Base-by-base conservation (phyloP, 441 rosid species). In the Eruca vesicaria region DNA sequence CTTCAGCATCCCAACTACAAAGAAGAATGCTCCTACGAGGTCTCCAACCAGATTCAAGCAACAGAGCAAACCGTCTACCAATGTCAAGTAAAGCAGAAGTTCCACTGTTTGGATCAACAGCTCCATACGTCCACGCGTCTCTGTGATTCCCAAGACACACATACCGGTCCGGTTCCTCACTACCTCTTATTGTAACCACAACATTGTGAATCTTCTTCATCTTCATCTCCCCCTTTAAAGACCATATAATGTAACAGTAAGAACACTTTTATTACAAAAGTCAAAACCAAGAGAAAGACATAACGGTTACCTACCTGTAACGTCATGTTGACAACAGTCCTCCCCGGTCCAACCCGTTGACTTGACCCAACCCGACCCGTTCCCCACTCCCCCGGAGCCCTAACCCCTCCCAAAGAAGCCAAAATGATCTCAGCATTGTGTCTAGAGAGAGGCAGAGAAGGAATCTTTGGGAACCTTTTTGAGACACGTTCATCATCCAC, bases 61-160 rank as follows among this genome's bases (percentile, higher is more conserved):
- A 82, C 38, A 80, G 78, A 71, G 92, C 59, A 36, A 85, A 93
- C 45, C 99, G 61, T n/a, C 96, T 82, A 52, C 96, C 88, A 83
- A 95, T 85, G 78, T 95, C 99, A 62, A 95, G 98, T 33, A 95
- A 87, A 7, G 91, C 92, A 57, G 99, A 93, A 59, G 99, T 95
- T 48, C 99, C 99, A 72, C 99, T 95, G 82, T 91, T 92, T 15
- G 99, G 98, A 79, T 95, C 99, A 41, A 95, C 96, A 23, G 98
- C 99, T 80, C 99, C 99, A 76, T 92, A 95, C 0, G 98, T 87
- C 99, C 99, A 95, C 28, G 97, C 97, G 82, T 95, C 99, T 76
- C 98, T 82, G 71, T 95, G 99, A 75, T 95, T 95, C 18, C 98
- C 99, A 38, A 95, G 87, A 15, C 92, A 79, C 75, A 95, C 89